Evolutionary conservation across 768 basidiomycete species (phyloP), one percentile per base, ranked within the genome.

Genomic region (Holtermannia corniformis): DNA sequence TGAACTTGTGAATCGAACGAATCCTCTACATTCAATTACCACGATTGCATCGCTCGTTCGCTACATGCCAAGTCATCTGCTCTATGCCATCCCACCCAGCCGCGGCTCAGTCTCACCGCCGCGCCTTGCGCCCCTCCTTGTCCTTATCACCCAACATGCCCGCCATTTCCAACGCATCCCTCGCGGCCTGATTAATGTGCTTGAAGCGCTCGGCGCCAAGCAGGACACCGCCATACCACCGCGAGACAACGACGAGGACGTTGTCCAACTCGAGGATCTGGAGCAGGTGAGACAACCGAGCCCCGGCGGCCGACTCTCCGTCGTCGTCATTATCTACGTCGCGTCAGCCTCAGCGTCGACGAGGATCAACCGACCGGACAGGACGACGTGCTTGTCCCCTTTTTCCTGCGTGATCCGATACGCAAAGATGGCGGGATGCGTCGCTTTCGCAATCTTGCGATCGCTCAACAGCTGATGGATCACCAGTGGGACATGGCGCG

Each of bases 181-280:
- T 79, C 1, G 92, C 93, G 3, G 89, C 89, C 67, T 92, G 87
- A 65, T 93, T 96, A 71, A 99, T 97, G 63, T 93, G 88, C 53
- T 78, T 77, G 70, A 78, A 73, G 45, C 73, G 51, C 57, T 92
- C 91, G 0, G 90, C 83, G 2, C 89, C 92, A 1, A 99, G 77
- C 56, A 87, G 86, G 12, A 85, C 84, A 0, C 93, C 93, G 13
- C 93, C 93, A 65, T 86, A 96, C 74, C 88, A 93, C 37, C 93
- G 82, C 3, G 91, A 89, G 12, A 99, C 93, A 19, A 96, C 75
- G 14, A 99, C 85, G 1, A 97, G 76, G 12, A 95, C 87, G 61
- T 92, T 72, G 45, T 61, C 63, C 2, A 72, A 47, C 54, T 87
- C 87, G 44, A 95, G 69, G 44, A 93, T 89, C 57, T 91, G 88